Evolutionary conservation across 1,284 basidiomycete species (phyloP), one percentile per base, ranked within the genome.

Genomic region (Porphyrellus sp.): DNA sequence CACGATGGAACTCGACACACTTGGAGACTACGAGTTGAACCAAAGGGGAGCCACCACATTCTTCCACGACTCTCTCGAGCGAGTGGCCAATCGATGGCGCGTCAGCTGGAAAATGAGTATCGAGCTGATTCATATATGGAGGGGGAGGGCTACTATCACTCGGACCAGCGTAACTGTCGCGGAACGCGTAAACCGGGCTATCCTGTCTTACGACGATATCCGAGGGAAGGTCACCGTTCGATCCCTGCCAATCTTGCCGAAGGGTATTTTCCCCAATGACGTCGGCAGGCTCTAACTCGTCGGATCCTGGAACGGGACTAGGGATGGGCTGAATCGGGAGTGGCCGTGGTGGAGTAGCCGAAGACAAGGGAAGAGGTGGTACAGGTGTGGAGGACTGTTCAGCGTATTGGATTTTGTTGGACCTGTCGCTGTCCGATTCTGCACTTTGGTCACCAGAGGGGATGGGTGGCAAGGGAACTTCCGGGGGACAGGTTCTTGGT

Each of bases 1-100:
- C 69, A 18, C 31, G 51, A 12, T 55, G 21, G 20, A 52, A 67
- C 24, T 48, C 33, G 46, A 71, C 56, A 46, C 66, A 68, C 46
- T 27, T 62, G 42, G 47, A 39, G 8, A 68, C 57, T 27, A 60
- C 66, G 13, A 40, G 50, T 13, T 52, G 57, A 27, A 69, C 56
- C 21, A 58, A 49, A 1, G 16, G 27, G 5, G 64, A 58, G 11
- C 31, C 59, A 2, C 57, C 57, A 15, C 55, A 70, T 0, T 49
- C 33, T 6, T 24, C 52, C 34, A 68, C 31, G 4, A 49, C 63
- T 34, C 50, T 58, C 4, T 67, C 66, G 25, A 68, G 65, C 33
- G n/a, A 27, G 6, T 57, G 46, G n/a, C 61, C 63, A 30, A 64
- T 47, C 3, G 30, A 33, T 31, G 51, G 49, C 34, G 38, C 42